Evolutionary conservation across 495 filamentous ascomycete genomes (phyloP).

Genomic region (Hamigera avellanea): DNA sequence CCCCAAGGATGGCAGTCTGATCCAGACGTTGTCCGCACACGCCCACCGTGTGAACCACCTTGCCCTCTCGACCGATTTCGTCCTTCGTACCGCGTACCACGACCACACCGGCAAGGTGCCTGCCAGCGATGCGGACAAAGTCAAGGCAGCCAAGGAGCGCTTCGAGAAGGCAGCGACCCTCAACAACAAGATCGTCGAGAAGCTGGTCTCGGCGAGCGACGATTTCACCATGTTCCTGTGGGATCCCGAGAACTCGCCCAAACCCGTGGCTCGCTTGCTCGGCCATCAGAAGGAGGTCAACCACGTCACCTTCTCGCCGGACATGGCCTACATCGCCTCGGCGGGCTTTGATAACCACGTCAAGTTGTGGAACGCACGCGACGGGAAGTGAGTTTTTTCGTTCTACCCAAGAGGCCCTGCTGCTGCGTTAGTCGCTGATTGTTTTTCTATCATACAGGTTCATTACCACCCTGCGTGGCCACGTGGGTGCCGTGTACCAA

Average conservation of each 20-base stretch:
- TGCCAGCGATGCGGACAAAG: conserved; percentile 53
- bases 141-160: conserved; percentile 65
- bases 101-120: conserved; percentile 72
- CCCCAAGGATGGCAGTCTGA: conserved; percentile 60
- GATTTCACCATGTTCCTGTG: conserved; percentile 97
- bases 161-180: conserved; percentile 81
- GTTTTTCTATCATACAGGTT: conserved; percentile 38
- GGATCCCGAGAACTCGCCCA: conserved; percentile 69
- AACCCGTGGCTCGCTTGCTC: conserved; percentile 75
- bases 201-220: conserved; percentile 81
- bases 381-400: conserved; percentile 43
- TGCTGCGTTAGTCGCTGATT: background rate
- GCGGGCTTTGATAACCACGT: conserved; percentile 87
- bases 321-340: conserved; percentile 75
- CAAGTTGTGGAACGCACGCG: conserved; percentile 69
- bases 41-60: conserved; percentile 96
- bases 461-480: conserved; percentile 74
- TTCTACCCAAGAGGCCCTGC: background rate
- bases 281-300: conserved; percentile 97
- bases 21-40: conserved; percentile 70
- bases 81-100: conserved; percentile 76
- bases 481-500: conserved; percentile 89
- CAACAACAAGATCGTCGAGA: conserved; percentile 67
- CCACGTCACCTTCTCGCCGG: conserved; percentile 86
- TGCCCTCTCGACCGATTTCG: conserved; percentile 85